Evolutionary conservation across 2,329 filamentous ascomycete species (phyloP), one percentile per base, ranked within the genome.

Genomic region (Aureobasidium pullulans): DNA sequence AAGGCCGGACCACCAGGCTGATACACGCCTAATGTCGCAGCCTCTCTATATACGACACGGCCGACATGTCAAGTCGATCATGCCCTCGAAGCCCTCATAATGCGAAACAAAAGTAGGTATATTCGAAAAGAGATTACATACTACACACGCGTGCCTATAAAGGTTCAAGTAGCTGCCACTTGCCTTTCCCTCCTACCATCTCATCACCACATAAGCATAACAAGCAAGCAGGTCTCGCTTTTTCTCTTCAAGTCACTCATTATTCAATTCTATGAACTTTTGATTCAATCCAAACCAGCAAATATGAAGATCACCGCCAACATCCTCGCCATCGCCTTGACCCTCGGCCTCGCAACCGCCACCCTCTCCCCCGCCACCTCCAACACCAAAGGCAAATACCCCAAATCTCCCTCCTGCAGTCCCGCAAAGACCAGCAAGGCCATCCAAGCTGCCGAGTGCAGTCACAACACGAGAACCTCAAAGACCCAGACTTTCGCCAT

Each of bases 371-470:
- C 72, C 11, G 70, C 70, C 16, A 66, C 61, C 39, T 72, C 71
- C 19, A 74, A 75, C 66, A 72, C 71, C 32, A 72, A 73, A 56
- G 67, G 65, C 63, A 67, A 68, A 60, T 68, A 65, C 61, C 72
- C 70, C 36, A 61, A 48, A 8, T 50, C 64, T 59, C 57, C 54
- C 48, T 58, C 56, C 40, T 74, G 72, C 65, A 50, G 57, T 62
- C 66, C 71, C 6, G 60, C 66, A 32, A 72, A 72, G 54, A 66
- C 62, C 31, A 72, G 70, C 42, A 69, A 64, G 34, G 69, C 68
- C 47, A 75, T 76, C 62, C 74, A 76, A 66, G 74, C 73, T 19
- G 73, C 74, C 42, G 75, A 76, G 63, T 76, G 74, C 67, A 67
- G 68, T 56, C 69, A 75, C 66, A 76, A 75, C 67, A 75, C 73